These are phyloP conservation scores for Suillus subaureus DNA, from an alignment of 768 basidiomycete species.

Conservation along the genomic window DNA sequence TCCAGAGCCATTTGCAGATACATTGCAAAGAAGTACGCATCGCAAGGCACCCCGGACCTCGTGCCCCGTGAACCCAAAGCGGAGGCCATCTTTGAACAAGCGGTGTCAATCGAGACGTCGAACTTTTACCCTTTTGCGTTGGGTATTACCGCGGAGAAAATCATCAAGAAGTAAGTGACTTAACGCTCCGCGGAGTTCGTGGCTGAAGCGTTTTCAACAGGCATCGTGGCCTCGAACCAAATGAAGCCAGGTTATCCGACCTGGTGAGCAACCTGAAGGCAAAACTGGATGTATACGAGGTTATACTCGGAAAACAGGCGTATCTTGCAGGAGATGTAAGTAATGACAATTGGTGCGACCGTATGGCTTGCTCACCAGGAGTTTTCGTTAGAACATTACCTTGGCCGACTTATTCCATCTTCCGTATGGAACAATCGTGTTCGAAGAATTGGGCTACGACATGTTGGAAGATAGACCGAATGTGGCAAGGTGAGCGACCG, in stretches of 20 bases:
- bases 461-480: slow-evolving; percentile 27
- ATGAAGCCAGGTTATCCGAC: slow-evolving; percentile 27
- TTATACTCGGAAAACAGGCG: slow-evolving; percentile 51
- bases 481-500: slow-evolving; percentile 25
- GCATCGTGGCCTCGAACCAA: slow-evolving; percentile 21
- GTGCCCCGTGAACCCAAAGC: slow-evolving; percentile 44
- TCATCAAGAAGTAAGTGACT: slow-evolving; percentile 49
- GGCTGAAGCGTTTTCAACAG: neutral
- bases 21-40: slow-evolving; percentile 50
- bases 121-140: slow-evolving; percentile 55
- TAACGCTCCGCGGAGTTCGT: neutral
- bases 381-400: slow-evolving; percentile 37
- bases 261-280: slow-evolving; percentile 29
- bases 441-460: slow-evolving; percentile 26
- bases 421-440: slow-evolving; percentile 36
- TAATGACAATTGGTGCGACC: slow-evolving; percentile 2
- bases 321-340: slow-evolving; percentile 61
- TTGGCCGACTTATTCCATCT: slow-evolving; percentile 50
- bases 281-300: slow-evolving; percentile 54
- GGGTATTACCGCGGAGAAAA: slow-evolving; percentile 46
- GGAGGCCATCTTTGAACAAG: slow-evolving; percentile 47
- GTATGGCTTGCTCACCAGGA: neutral
- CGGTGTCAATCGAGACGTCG: slow-evolving; percentile 30
- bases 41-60: slow-evolving; percentile 47
- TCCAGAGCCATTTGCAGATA: slow-evolving; percentile 58